These are phyloP conservation scores for Sutorius australiensis DNA, from an alignment of 768 basidiomycete genomes.

Conservation along the genomic window DNA sequence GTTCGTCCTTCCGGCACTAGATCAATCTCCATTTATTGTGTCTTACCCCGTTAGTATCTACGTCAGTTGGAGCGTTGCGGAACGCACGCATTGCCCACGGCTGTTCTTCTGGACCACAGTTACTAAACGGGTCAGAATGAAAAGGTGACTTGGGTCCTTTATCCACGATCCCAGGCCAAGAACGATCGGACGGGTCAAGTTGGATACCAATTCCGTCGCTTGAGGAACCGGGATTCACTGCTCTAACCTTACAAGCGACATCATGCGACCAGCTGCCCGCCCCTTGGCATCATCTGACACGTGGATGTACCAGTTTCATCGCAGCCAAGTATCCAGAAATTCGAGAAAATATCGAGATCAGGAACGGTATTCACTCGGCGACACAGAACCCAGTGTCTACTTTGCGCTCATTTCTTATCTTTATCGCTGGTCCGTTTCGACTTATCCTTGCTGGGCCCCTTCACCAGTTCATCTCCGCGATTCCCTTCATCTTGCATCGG, in stretches of 20 bases:
- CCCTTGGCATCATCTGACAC: constrained; percentile 3
- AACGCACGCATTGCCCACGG: not conserved
- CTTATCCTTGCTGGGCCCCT: not conserved
- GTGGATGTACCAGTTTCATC: not conserved
- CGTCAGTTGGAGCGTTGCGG: constrained; percentile 10
- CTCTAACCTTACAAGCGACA: constrained; percentile 1
- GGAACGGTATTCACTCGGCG: not conserved
- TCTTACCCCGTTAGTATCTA: constrained; percentile 9
- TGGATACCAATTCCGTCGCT: not conserved
- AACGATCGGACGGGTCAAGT: not conserved
- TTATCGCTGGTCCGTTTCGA: not conserved
- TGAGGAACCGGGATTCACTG: constrained; percentile 3
- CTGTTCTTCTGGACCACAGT: not conserved
- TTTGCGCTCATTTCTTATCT: not conserved
- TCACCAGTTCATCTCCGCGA: constrained; percentile 4
- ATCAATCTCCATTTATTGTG: constrained; percentile 16
- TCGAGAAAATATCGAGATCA: not conserved
- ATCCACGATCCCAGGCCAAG: constrained; percentile 1
- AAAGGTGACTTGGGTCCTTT: constrained; percentile 25
- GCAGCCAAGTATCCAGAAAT: not conserved
- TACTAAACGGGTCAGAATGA: constrained; percentile 12
- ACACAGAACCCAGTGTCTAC: not conserved
- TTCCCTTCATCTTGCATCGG: not conserved
- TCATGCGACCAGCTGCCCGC: constrained; percentile 8
- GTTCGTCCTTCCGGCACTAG: too few relatives aligned